Evolutionary conservation across 306 rosid genomes (phyloP).

Genomic region (Adenanthera pavonina): DNA sequence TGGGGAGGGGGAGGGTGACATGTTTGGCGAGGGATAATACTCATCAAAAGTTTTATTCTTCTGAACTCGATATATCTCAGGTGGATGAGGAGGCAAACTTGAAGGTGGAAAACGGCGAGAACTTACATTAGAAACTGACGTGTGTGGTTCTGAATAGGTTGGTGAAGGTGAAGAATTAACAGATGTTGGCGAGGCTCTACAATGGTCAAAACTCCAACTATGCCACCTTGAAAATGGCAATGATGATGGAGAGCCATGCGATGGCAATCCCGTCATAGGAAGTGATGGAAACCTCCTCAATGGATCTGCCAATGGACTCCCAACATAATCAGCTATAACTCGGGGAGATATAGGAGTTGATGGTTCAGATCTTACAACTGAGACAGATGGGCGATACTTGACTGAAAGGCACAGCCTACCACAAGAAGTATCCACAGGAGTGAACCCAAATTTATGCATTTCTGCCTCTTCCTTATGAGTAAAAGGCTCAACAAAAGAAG

Average conservation of each 20-base stretch:
- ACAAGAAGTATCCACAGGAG: slow-evolving; percentile 77
- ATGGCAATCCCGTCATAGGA: slow-evolving; percentile 55
- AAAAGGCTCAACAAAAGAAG: slow-evolving; percentile 74
- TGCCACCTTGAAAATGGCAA: slow-evolving; percentile 62
- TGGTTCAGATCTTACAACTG: slow-evolving; percentile 62
- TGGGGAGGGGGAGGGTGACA: slow-evolving; percentile 59
- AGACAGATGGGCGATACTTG: slow-evolving; percentile 59
- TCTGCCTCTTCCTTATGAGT: slow-evolving; percentile 68
- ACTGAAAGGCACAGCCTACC: slow-evolving; percentile 83
- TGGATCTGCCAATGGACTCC: slow-evolving; percentile 81
- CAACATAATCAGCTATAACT: slow-evolving; percentile 81
- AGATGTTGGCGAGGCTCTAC: slow-evolving; percentile 65
- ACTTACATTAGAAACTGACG: slow-evolving; percentile 52
- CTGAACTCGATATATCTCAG: slow-evolving; percentile 57
- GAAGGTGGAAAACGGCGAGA: slow-evolving; percentile 56
- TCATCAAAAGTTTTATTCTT: slow-evolving; percentile 64
- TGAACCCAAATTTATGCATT: slow-evolving; percentile 76
- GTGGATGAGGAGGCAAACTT: slow-evolving; percentile 73
- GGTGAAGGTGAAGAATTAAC: slow-evolving; percentile 71
- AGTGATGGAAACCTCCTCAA: slow-evolving; percentile 65
- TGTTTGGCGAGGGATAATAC: slow-evolving; percentile 61
- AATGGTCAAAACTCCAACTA: slow-evolving; percentile 72
- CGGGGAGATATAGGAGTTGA: slow-evolving; percentile 73
- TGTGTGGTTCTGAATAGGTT: slow-evolving; percentile 62
- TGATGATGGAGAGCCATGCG: slow-evolving; percentile 60